A percentile compares a stretch with the other conserved stretches of the same genome.
Evolutionary conservation across 1,139 yeast genomes (phyloP).

Genomic region (Blastobotrys proliferans): DNA sequence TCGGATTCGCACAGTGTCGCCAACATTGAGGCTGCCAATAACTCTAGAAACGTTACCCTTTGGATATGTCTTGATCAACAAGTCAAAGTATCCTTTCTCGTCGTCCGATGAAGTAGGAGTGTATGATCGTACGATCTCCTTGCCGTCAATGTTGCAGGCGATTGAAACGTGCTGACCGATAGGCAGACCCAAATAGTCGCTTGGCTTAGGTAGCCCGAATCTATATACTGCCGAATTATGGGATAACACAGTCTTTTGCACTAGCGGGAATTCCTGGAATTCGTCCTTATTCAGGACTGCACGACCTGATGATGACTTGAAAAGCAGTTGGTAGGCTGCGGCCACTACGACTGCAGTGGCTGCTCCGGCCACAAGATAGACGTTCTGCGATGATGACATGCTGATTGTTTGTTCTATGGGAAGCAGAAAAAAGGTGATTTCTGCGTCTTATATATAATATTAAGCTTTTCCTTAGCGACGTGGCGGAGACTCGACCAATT

Average conservation of each 20-base stretch:
- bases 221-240: constrained; percentile 84
- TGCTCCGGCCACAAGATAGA: constrained; percentile 16
- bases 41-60: constrained; percentile 82
- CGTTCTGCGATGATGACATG: too few relatives aligned
- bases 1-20: constrained; percentile 67
- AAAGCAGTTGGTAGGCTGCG: constrained; percentile 17
- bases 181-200: constrained; percentile 81
- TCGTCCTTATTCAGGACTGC: constrained; percentile 61
- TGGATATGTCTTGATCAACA: constrained; percentile 88
- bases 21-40: constrained; percentile 64
- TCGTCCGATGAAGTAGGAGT: constrained; percentile 90
- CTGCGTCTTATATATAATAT: too few relatives aligned
- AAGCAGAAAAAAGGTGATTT: too few relatives aligned
- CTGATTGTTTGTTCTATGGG: too few relatives aligned
- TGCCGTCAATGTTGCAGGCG: constrained; percentile 67
- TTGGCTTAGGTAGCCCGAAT: constrained; percentile 74
- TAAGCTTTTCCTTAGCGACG: too few relatives aligned
- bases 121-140: constrained; percentile 85
- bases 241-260: constrained; percentile 70
- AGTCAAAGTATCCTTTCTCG: constrained; percentile 79
- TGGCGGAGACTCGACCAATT: too few relatives aligned
- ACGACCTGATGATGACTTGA: constrained; percentile 23
- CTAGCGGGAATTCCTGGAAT: constrained; percentile 78
- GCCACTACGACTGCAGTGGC: constrained; percentile 18
- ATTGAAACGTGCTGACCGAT: constrained; percentile 82